phyloP scores from a whole-genome alignment of 2,329 filamentous ascomycete species.

The Ceratocystis colombiana region DNA sequence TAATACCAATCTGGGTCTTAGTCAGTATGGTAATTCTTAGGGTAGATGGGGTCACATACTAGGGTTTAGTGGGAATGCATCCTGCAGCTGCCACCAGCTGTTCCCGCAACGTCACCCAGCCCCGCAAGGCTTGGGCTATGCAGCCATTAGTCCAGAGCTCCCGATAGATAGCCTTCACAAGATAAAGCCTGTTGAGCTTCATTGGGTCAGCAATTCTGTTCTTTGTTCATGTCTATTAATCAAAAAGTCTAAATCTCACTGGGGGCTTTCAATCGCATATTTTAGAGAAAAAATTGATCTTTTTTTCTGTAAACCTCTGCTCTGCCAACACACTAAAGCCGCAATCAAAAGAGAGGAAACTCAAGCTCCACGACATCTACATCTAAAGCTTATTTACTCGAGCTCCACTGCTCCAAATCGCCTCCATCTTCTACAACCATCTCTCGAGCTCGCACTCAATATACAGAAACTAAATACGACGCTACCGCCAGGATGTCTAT shows the following conservation, averaged over 20 bases:
- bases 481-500: slow-evolving; percentile 45
- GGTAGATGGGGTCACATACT: background rate
- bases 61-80: background rate
- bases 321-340: slow-evolving; percentile 11
- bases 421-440: background rate
- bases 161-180: slow-evolving; percentile 8
- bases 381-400: slow-evolving; percentile 17
- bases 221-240: background rate
- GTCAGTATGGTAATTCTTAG: background rate
- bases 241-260: background rate
- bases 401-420: slow-evolving; percentile 15
- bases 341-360: slow-evolving; percentile 5
- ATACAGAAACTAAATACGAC: background rate
- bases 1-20: background rate
- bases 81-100: slow-evolving; percentile 6
- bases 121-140: slow-evolving; percentile 22
- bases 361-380: slow-evolving; percentile 12
- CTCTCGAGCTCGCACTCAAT: background rate
- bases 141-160: slow-evolving; percentile 6
- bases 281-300: background rate
- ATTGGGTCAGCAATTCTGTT: background rate
- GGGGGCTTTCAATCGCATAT: background rate
- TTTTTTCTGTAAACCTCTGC: background rate
- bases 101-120: slow-evolving; percentile 5
- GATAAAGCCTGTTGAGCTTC: background rate